These are phyloP conservation scores for Xylariaceae sp. DNA, from an alignment of 2,329 filamentous ascomycete species.

Conservation along the genomic window DNA sequence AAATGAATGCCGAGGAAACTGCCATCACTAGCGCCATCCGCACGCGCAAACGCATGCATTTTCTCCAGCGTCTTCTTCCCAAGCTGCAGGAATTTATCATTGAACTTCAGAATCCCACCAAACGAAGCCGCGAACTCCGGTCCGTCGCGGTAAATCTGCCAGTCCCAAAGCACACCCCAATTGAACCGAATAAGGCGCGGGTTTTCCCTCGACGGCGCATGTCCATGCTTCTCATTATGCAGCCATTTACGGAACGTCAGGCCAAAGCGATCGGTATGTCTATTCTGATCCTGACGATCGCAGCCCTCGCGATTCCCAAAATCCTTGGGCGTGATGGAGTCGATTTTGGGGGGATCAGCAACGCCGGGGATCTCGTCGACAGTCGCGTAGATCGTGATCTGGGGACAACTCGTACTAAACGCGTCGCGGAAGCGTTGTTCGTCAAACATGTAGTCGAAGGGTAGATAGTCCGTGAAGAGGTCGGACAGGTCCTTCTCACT, in stretches of 20 bases:
- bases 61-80: conserved; percentile 34
- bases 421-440: conserved; percentile 39
- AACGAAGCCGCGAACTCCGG: conserved; percentile 43
- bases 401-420: conserved; percentile 37
- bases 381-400: conserved; percentile 39
- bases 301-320: conserved; percentile 37
- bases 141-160: conserved; percentile 42
- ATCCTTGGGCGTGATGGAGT: conserved; percentile 39
- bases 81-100: conserved; percentile 38
- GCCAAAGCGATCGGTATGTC: conserved; percentile 38
- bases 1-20: conserved; percentile 41
- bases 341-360: conserved; percentile 31
- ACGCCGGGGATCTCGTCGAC: conserved; percentile 36
- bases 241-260: conserved; percentile 34
- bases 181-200: conserved; percentile 39
- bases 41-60: conserved; percentile 32
- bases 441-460: conserved; percentile 45
- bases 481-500: conserved; percentile 38
- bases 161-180: conserved; percentile 44
- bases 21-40: conserved; percentile 22
- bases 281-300: conserved; percentile 38
- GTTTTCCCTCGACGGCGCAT: conserved; percentile 24
- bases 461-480: conserved; percentile 37
- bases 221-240: conserved; percentile 26
- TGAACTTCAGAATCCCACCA: conserved; percentile 39